phyloP scores from a whole-genome alignment of 1,284 basidiomycete genomes.

The Ustilago curta region DNA sequence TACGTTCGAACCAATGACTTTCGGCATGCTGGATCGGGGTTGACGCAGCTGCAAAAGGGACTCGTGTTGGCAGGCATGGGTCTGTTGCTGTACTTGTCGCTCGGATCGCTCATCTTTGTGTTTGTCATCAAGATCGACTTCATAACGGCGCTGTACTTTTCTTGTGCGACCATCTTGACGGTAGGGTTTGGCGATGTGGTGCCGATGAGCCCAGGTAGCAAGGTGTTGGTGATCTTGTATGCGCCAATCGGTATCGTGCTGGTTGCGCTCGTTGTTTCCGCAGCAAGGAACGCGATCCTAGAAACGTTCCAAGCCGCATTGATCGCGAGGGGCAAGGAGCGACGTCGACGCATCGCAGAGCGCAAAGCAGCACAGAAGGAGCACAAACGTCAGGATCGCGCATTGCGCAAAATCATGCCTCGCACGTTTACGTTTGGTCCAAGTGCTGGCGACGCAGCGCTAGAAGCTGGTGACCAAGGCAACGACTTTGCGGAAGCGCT shows the following conservation, averaged over 20 bases:
- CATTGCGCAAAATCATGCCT: constrained; percentile 23
- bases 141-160: constrained; percentile 75
- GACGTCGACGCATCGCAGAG: constrained; percentile 24
- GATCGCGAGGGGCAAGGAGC: constrained; percentile 31
- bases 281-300: constrained; percentile 78
- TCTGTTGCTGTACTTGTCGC: constrained; percentile 76
- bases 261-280: constrained; percentile 75
- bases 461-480: not conserved
- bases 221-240: constrained; percentile 61
- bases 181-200: constrained; percentile 84
- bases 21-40: constrained; percentile 75
- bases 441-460: not conserved
- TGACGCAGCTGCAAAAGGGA: constrained; percentile 82
- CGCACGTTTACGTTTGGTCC: constrained; percentile 28
- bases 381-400: constrained; percentile 35
- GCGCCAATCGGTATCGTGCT: constrained; percentile 68
- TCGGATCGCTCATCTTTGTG: constrained; percentile 61
- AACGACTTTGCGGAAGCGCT: constrained; percentile 37
- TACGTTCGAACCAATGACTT: constrained; percentile 75
- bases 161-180: constrained; percentile 75
- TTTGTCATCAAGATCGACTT: constrained; percentile 48
- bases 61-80: constrained; percentile 78
- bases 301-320: constrained; percentile 71
- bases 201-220: constrained; percentile 74
- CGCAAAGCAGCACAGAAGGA: constrained; percentile 25